Conservation (phyloP, 331 rosid species). For the Malus hybrid region DNA sequence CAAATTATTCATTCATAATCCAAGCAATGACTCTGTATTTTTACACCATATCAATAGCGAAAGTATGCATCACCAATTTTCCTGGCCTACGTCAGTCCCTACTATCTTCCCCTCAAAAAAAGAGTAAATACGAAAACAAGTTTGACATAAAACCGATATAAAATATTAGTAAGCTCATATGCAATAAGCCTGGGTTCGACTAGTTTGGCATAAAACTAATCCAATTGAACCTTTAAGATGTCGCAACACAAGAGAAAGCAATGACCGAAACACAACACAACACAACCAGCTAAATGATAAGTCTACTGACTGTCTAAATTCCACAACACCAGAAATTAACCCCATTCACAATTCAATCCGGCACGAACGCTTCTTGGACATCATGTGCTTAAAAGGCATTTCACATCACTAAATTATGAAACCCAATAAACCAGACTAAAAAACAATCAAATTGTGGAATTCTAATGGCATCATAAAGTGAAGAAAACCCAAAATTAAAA, state of each 20-base stretch:
- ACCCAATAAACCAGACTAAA: neutral
- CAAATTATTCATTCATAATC: neutral
- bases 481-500: neutral
- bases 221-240: neutral
- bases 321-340: no score
- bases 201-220: neutral
- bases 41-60: neutral
- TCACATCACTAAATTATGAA: neutral
- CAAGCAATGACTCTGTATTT: neutral
- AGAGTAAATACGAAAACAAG: no score
- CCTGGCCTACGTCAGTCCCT: neutral
- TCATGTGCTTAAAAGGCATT: neutral
- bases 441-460: neutral
- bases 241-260: neutral
- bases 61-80: neutral
- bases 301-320: no score
- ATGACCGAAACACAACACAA: neutral
- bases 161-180: neutral
- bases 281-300: neutral
- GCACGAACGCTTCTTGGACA: neutral
- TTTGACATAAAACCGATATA: neutral
- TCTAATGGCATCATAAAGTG: neutral
- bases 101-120: neutral
- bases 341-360: neutral
- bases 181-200: neutral